These are phyloP conservation scores for Euphorbia pulcherrima DNA, from an alignment of 345 rosid genomes.

Conservation along the genomic window DNA sequence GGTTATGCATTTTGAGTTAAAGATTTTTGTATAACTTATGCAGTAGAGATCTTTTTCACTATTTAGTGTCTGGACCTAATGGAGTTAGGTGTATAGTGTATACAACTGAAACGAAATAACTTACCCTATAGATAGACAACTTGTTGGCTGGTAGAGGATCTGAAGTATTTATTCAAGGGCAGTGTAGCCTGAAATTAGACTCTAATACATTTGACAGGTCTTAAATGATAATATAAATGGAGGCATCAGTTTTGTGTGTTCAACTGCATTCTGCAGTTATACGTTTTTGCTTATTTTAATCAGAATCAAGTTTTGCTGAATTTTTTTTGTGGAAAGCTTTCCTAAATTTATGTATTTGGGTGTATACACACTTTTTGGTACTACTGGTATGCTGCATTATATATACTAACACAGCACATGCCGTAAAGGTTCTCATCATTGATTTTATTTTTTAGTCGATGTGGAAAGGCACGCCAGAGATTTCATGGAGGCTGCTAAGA, in stretches of 20 bases:
- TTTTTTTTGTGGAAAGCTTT: background rate
- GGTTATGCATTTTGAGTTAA: background rate
- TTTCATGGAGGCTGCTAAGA: conserved; percentile 98
- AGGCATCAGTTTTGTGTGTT: background rate
- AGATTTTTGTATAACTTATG: background rate
- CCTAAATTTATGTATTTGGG: background rate
- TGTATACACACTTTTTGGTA: background rate
- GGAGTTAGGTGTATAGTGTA: background rate
- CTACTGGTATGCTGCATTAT: background rate
- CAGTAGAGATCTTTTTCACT: background rate
- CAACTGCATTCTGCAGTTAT: background rate
- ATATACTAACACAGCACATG: background rate
- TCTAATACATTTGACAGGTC: background rate
- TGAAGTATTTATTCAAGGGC: background rate
- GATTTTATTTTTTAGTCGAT: conserved; percentile 49
- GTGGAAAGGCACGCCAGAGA: conserved; percentile 93
- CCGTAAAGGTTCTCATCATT: conserved; percentile 14
- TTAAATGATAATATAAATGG: background rate
- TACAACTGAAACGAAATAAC: background rate
- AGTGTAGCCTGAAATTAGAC: background rate
- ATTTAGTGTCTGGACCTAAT: background rate
- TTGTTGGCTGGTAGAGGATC: background rate
- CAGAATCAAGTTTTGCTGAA: background rate
- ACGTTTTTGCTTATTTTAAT: too few relatives aligned
- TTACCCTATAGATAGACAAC: background rate